Conservation (phyloP, 148 eudicot genomes). For the Tetragonia tetragonoides region DNA sequence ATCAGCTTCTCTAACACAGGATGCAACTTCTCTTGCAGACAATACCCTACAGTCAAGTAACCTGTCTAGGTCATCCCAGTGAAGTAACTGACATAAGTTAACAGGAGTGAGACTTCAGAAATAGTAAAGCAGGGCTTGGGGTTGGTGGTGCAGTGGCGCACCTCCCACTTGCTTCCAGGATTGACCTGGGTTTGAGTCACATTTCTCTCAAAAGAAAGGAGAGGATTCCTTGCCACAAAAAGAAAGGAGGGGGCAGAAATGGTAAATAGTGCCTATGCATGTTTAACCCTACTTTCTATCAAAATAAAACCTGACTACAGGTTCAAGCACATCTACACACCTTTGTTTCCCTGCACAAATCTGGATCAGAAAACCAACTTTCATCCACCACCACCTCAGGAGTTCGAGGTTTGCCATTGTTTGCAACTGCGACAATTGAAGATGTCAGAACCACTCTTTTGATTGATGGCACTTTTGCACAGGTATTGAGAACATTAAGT, state of each 20-base stretch:
- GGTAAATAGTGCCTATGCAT: background rate
- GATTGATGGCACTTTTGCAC: constrained; percentile 41
- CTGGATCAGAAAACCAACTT: constrained; percentile 45
- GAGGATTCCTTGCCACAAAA: too few species aligned
- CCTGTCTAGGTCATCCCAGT: background rate
- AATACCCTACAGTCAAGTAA: background rate
- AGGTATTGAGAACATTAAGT: constrained; percentile 49
- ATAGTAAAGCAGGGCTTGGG: too few species aligned
- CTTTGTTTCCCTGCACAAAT: constrained; percentile 37
- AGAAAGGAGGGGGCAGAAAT: too few species aligned
- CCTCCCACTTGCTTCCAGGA: too few species aligned
- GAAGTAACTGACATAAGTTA: background rate
- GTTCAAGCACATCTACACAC: constrained; percentile 26
- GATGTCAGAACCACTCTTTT: constrained; percentile 56
- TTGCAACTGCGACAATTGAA: constrained; percentile 46
- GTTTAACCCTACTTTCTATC: background rate
- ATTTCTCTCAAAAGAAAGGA: background rate
- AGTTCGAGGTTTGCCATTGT: constrained; percentile 30
- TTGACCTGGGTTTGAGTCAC: too few species aligned
- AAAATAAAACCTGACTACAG: background rate
- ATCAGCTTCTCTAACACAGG: background rate
- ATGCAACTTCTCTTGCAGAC: background rate
- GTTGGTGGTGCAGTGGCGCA: too few species aligned
- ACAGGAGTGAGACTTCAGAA: too few species aligned
- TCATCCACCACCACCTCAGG: constrained; percentile 26